A percentile compares a stretch with the other conserved stretches of the same genome.
phyloP scores from a whole-genome alignment of 495 filamentous ascomycete species.

The Podospora appendiculata region DNA sequence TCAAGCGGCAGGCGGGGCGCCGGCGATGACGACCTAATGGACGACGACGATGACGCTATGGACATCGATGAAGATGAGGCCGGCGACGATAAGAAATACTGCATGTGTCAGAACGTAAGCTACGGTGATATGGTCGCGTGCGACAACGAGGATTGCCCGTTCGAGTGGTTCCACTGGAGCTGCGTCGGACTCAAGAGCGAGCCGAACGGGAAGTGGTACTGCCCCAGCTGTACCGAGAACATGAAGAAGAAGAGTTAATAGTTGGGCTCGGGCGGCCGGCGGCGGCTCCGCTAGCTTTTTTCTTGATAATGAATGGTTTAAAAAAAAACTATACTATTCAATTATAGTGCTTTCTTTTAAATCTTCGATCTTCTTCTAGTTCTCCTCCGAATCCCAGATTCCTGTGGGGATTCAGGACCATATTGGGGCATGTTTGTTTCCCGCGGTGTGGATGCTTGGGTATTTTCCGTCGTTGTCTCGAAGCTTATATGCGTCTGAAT shows the following conservation, averaged over 20 bases:
- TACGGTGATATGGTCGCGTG: constrained; percentile 98
- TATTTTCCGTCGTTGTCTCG: no score
- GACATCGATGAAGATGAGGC: constrained; percentile 79
- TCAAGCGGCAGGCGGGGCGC: no score
- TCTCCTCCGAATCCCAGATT: no score
- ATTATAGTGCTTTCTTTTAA: no score
- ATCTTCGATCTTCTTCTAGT: no score
- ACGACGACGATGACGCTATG: constrained; percentile 52
- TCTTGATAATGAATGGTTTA: no score
- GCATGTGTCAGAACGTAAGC: constrained; percentile 83
- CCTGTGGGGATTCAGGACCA: no score
- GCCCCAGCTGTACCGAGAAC: constrained; percentile 66
- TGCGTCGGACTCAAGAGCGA: constrained; percentile 87
- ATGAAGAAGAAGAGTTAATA: constrained; percentile 28
- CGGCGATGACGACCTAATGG: neutral
- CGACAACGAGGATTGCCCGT: constrained; percentile 86
- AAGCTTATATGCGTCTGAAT: no score
- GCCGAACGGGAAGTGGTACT: constrained; percentile 89
- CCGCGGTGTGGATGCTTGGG: no score
- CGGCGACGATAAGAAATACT: constrained; percentile 85
- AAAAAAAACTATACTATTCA: no score
- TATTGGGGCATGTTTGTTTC: no score
- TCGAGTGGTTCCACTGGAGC: constrained; percentile 98
- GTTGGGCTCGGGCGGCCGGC: neutral
- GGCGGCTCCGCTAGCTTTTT: no score